Evolutionary conservation across 2,329 filamentous ascomycete genomes (phyloP).

Genomic region (Monilinia fructigena): DNA sequence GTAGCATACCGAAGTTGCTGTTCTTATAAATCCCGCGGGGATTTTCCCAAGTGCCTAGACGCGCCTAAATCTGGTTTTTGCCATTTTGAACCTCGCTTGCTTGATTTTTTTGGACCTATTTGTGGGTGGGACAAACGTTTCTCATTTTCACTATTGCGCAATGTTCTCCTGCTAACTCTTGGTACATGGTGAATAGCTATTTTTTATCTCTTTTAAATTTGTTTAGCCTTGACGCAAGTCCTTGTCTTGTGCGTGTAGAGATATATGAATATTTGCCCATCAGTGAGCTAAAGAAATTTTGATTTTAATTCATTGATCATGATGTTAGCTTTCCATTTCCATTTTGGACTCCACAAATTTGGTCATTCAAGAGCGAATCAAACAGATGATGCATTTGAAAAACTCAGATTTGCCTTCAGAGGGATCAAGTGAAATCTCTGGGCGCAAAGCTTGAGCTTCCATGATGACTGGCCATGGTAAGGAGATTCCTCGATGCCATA

Average conservation of each 20-base stretch:
- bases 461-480: too few species aligned
- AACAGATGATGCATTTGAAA: background rate
- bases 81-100: background rate
- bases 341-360: background rate
- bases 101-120: background rate
- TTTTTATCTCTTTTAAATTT: background rate
- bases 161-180: background rate
- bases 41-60: background rate
- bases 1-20: background rate
- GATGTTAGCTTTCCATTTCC: background rate
- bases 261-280: background rate
- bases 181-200: background rate
- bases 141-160: background rate
- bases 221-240: background rate
- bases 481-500: too few species aligned
- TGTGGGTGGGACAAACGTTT: background rate
- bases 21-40: background rate
- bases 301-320: background rate
- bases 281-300: background rate
- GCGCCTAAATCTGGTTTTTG: background rate
- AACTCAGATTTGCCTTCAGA: background rate
- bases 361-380: background rate
- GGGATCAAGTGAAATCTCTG: background rate
- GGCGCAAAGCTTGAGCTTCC: background rate
- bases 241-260: background rate